Base-by-base conservation (phyloP, 495 filamentous ascomycete genomes). In the Lasiosphaeria hispida region DNA sequence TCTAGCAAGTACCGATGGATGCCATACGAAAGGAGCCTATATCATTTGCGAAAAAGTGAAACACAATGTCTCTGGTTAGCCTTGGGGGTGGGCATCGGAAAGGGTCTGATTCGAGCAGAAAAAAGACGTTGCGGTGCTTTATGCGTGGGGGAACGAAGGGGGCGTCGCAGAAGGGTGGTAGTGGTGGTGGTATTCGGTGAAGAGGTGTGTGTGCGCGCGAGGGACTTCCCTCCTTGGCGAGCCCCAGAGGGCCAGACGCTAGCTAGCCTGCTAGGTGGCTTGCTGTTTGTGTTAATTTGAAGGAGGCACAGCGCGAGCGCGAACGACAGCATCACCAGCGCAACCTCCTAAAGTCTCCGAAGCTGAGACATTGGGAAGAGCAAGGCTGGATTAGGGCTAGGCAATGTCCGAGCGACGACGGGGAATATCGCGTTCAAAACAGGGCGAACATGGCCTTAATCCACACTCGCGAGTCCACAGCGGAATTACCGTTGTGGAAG, bases 21-120 rank as follows among this genome's bases (percentile, higher is more conserved):
- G 62, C 81, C 80, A 70, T 88, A 78, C 55, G 86, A 87, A 60
- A 96, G 81, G 60, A 92, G 85, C 75, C 90, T 92, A 48, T 59
- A 38, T 41, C 19, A 18, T 38, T 44, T 55, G 36, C 57, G 47
- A 40, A 37, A 53, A 45, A 35, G 4, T 14, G 41, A 49, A 50
- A 34, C 15, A 17, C 17, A 57, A 50, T 50, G 43, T 53, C 36
- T 56, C 53, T 48, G 42, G 59, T 45, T 17, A n/a, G 50, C 30
- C 18, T 17, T 10, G 47, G 39, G 35, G 34, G 48, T 19, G 14
- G 23, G 10, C 53, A 8, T 33, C 17, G 13, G 38, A 19, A 42
- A 34, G 23, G 36, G 34, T 36, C 30, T 41, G 44, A 57, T 49
- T 49, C 13, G 47, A 57, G 36, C 13, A 41, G 13, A 47, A 52